phyloP scores from a whole-genome alignment of 2,329 filamentous ascomycete genomes.

The Hypoxylon sp. region DNA sequence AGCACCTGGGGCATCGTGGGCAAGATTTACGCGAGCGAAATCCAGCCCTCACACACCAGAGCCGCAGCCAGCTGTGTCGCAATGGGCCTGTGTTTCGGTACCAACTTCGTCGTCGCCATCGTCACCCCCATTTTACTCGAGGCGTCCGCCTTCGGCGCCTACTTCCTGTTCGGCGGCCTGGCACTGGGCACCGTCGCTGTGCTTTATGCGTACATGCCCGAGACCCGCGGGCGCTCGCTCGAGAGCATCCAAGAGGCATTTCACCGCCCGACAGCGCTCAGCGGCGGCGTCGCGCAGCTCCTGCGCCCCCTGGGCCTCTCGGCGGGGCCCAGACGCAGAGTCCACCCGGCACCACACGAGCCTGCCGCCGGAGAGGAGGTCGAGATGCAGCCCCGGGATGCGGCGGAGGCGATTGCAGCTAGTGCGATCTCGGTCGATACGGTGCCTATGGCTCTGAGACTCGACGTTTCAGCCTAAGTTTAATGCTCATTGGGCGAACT shows the following conservation, averaged over 20 bases:
- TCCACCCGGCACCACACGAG: constrained; percentile 12
- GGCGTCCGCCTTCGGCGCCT: constrained; percentile 56
- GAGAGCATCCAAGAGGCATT: constrained; percentile 63
- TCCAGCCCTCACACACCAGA: constrained; percentile 66
- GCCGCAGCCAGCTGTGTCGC: constrained; percentile 66
- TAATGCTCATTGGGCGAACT: not conserved
- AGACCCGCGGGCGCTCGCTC: constrained; percentile 61
- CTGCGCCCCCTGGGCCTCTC: constrained; percentile 14
- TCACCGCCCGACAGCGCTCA: constrained; percentile 43
- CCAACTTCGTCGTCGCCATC: constrained; percentile 56
- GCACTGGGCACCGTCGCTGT: constrained; percentile 55
- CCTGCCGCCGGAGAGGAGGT: constrained; percentile 21
- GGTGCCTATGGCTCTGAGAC: constrained; percentile 32
- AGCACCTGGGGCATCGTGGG: constrained; percentile 66
- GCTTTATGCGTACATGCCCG: constrained; percentile 60
- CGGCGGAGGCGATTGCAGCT: constrained; percentile 23
- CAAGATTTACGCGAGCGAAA: constrained; percentile 69
- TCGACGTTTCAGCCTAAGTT: constrained; percentile 34
- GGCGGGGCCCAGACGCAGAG: constrained; percentile 21
- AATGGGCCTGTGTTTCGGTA: constrained; percentile 52
- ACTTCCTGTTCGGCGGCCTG: constrained; percentile 60
- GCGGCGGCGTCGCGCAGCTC: constrained; percentile 24
- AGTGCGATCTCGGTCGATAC: constrained; percentile 34
- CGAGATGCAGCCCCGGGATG: constrained; percentile 33
- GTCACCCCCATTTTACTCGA: constrained; percentile 57